Evolutionary conservation across 1,284 basidiomycete genomes (phyloP).

Genomic region (Pyrrhoderma noxium): DNA sequence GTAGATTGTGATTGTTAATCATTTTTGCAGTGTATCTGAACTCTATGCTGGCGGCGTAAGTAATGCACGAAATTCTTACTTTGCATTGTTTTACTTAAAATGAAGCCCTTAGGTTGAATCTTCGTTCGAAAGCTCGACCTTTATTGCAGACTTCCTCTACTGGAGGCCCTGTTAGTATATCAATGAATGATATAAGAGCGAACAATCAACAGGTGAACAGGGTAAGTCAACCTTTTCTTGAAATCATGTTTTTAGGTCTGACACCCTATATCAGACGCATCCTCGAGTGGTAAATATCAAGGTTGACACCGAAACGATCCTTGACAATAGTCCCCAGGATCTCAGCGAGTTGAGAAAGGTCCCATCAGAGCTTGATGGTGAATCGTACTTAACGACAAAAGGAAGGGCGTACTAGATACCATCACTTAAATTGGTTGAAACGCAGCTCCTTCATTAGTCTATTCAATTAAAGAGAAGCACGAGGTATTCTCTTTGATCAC

Average conservation of each 20-base stretch:
- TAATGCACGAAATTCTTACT: neutral
- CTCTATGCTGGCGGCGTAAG: constrained; percentile 8
- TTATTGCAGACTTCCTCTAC: neutral
- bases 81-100: no score
- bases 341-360: no score
- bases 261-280: neutral
- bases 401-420: no score
- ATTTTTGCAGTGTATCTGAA: constrained; percentile 7
- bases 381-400: no score
- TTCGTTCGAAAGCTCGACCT: neutral
- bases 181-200: constrained; percentile 1
- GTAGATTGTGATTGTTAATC: no score
- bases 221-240: neutral
- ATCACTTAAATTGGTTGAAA: no score
- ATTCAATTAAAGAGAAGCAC: no score
- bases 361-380: no score
- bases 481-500: no score
- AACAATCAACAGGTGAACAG: neutral
- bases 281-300: constrained; percentile 5
- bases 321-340: neutral
- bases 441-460: no score
- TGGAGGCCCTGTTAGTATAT: neutral
- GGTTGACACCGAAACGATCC: constrained; percentile 14
- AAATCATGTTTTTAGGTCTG: neutral
- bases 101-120: constrained; percentile 1